Conservation (phyloP, 2,329 filamentous ascomycete species). For the Penicillium griseofulvum region DNA sequence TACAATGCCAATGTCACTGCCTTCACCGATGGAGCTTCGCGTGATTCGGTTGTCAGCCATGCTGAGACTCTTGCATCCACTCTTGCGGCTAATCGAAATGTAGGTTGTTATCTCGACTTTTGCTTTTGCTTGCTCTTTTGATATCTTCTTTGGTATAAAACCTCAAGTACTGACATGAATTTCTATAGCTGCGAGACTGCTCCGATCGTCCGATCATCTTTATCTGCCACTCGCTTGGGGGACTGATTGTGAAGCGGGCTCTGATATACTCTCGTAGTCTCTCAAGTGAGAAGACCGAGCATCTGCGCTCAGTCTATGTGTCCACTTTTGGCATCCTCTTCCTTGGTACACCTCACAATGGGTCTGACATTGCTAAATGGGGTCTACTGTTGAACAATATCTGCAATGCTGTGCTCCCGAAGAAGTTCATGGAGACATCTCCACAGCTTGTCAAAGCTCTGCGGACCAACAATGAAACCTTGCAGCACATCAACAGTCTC, state of each 20-base stretch:
- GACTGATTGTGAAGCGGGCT: conserved; percentile 68
- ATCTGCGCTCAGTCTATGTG: conserved; percentile 66
- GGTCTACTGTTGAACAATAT: conserved; percentile 66
- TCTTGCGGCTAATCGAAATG: conserved; percentile 61
- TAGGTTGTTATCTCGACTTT: conserved; percentile 20
- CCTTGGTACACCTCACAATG: conserved; percentile 72
- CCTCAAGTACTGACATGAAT: conserved; percentile 1
- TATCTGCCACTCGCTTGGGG: conserved; percentile 71
- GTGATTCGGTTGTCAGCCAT: conserved; percentile 68
- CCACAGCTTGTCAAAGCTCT: conserved; percentile 66
- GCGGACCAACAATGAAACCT: conserved; percentile 69
- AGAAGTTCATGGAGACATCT: conserved; percentile 65
- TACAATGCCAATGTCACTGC: conserved; percentile 66
- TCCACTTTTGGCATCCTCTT: conserved; percentile 76
- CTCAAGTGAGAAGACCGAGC: conserved; percentile 58
- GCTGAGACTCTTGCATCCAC: conserved; percentile 66
- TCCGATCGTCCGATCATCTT: conserved; percentile 68
- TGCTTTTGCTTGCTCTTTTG: neutral
- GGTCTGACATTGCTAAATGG: conserved; percentile 67
- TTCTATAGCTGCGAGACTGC: conserved; percentile 44
- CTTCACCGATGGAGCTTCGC: conserved; percentile 55
- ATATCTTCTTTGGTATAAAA: neutral
- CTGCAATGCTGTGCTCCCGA: conserved; percentile 63
- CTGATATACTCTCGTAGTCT: conserved; percentile 66
- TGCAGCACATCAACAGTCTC: conserved; percentile 70